These are phyloP conservation scores for Ceratobasidium papillatum DNA, from an alignment of 1,284 basidiomycete species.

Conservation along the genomic window DNA sequence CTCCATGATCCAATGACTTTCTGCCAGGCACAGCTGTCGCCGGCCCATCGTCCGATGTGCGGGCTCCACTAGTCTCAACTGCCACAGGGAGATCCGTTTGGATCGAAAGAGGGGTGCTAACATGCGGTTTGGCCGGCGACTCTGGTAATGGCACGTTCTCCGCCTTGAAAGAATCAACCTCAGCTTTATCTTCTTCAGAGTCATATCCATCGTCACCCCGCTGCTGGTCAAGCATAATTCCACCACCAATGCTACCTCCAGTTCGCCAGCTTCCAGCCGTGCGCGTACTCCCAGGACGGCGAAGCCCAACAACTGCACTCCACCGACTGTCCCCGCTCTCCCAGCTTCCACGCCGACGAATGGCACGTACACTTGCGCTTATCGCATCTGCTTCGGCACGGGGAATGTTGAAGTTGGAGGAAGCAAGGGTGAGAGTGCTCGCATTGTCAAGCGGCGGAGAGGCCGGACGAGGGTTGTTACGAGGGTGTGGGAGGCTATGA, in stretches of 20 bases:
- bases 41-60: constrained; percentile 23
- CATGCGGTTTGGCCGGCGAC: constrained; percentile 12
- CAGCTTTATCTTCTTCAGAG: constrained; percentile 15
- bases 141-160: constrained; percentile 18
- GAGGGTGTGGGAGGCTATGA: constrained; percentile 89
- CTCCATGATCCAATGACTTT: constrained; percentile 37
- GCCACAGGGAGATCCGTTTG: constrained; percentile 17
- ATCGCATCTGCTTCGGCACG: constrained; percentile 67
- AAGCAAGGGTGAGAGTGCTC: constrained; percentile 89
- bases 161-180: constrained; percentile 27
- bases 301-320: constrained; percentile 68
- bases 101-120: constrained; percentile 34
- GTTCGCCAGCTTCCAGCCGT: constrained; percentile 39
- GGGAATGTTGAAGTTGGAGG: constrained; percentile 84
- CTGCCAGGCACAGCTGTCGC: constrained; percentile 18
- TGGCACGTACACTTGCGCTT: constrained; percentile 77
- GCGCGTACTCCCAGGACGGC: constrained; percentile 29
- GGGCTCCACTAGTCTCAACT: constrained; percentile 4
- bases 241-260: constrained; percentile 28
- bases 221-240: constrained; percentile 33
- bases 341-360: constrained; percentile 84
- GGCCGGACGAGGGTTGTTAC: constrained; percentile 92
- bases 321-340: constrained; percentile 82
- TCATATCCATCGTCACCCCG: constrained; percentile 27
- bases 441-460: constrained; percentile 92